Base-by-base conservation (phyloP, 1,284 basidiomycete genomes). In the Tetrapyrgos nigripes region DNA sequence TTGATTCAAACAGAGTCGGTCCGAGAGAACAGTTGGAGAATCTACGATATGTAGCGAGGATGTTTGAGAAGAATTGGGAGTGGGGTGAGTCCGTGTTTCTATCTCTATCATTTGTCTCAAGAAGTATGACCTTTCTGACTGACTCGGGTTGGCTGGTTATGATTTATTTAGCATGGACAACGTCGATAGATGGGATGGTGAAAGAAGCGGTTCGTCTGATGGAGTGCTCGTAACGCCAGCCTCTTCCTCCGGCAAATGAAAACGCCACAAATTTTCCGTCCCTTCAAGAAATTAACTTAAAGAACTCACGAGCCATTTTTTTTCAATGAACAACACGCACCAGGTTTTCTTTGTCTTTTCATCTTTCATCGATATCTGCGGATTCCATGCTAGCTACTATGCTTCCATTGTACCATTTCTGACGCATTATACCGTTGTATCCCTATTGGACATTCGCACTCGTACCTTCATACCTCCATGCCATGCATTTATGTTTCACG, bases 41-140 rank as follows among this genome's bases (percentile, higher is more conserved):
- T 31, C 67, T 82, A 23, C 70, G 70, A 17, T 55, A 64, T 11
- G 66, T 81, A 14, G 72, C 73, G 11, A 64, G 72, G 14, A 66
- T 68, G n/a, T 68, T 82, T 28, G 74, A 72, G 13, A 72, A 73
- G 60, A 78, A 76, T 45, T 82, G 80, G 79, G 78, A 80, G 55
- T 81, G 79, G 80, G 62, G 62, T 62, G 48, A 53, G 55, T 59
- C 48, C 24, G 26, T 23, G 17, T 49, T 46, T 10, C 21, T 45
- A 6, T 26, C 10, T 52, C 50, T n/a, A 10, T 17, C n/a, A 14
- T 19, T 3, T 27, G n/a, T n/a, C n/a, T n/a, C n/a, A n/a, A n/a
- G n/a, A n/a, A n/a, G n/a, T n/a, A n/a, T n/a, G n/a, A n/a, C n/a
- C n/a, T n/a, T n/a, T n/a, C n/a, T n/a, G n/a, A 11, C 37, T 14